Percentiles rank a stretch among this genome's conserved stretches.
Conservation (phyloP, 148 eudicot genomes). For the Rhododendron molle region DNA sequence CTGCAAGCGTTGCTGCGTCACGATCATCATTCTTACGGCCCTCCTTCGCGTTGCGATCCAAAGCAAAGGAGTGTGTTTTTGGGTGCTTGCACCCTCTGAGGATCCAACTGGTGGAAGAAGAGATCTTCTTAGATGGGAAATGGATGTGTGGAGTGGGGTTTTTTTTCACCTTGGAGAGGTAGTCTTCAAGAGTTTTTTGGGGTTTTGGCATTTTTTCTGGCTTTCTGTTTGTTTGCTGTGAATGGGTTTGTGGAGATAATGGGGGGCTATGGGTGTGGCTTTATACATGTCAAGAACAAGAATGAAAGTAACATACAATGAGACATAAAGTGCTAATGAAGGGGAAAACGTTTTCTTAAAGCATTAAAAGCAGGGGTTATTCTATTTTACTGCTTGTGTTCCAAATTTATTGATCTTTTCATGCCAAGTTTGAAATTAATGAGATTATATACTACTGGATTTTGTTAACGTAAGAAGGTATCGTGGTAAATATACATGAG, state of each 20-base stretch:
- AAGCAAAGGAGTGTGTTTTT: constrained; percentile 39
- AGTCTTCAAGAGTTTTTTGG: constrained; percentile 47
- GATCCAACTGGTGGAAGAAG: constrained; percentile 40
- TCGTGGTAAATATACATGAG: not conserved
- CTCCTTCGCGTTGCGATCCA: not conserved
- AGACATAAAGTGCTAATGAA: not conserved
- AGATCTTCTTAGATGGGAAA: constrained; percentile 33
- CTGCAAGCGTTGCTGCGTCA: constrained; percentile 56
- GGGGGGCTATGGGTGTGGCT: not conserved
- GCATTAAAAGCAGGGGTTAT: not conserved
- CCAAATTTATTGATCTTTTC: not conserved
- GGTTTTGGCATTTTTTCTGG: constrained; percentile 38
- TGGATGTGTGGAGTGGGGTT: constrained; percentile 19
- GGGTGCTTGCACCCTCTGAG: constrained; percentile 51
- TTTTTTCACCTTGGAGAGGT: constrained; percentile 51
- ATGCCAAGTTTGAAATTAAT: not conserved
- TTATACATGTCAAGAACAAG: not conserved
- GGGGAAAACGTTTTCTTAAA: not conserved
- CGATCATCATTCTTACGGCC: not conserved
- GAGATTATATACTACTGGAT: not conserved
- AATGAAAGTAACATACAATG: not conserved
- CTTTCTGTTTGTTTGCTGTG: not conserved
- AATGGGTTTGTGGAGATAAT: not conserved
- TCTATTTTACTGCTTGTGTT: too few relatives aligned
- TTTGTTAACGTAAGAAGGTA: not conserved